These are phyloP conservation scores for Thraustochytrium sp. DNA, from an alignment of 352 stramenopile genomes.

Conservation along the genomic window DNA sequence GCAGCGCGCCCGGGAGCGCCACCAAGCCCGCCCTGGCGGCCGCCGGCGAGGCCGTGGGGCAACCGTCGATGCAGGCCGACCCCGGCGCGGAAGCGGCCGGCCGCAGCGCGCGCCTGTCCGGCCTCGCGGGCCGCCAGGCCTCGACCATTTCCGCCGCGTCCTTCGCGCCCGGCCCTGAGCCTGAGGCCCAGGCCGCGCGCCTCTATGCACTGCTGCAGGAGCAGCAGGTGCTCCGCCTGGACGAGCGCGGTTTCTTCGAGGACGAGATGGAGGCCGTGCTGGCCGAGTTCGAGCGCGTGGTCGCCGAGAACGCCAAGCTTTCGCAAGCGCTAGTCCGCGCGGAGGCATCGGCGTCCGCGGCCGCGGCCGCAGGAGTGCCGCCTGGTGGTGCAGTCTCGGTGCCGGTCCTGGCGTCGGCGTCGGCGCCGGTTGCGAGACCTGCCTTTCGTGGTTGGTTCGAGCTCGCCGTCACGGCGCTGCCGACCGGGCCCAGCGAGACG, in stretches of 20 bases:
- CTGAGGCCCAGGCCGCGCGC: background rate
- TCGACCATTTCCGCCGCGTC: background rate
- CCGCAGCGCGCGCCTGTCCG: background rate
- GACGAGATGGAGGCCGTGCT: slow-evolving; percentile 26
- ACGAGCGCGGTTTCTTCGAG: slow-evolving; percentile 21
- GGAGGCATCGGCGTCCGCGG: background rate
- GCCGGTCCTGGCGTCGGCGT: no score
- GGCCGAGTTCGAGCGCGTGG: background rate
- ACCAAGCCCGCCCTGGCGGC: background rate
- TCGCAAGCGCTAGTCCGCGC: background rate
- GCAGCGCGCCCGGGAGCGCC: background rate
- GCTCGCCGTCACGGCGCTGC: background rate
- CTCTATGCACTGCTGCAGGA: background rate
- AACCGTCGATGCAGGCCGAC: background rate
- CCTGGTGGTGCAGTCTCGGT: background rate
- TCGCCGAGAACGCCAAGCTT: background rate
- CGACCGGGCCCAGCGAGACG: background rate
- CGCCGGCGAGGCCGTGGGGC: no score
- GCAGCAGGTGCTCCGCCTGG: background rate
- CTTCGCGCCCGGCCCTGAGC: background rate
- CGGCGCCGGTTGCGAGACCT: background rate
- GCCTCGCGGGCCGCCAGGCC: no score
- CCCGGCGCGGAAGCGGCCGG: no score
- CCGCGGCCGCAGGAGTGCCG: background rate
- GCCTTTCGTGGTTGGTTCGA: background rate